A percentile compares a stretch with the other conserved stretches of the same genome.
Evolutionary conservation across 257 asterid species (phyloP).

Genomic region (Fraxinus excelsior): DNA sequence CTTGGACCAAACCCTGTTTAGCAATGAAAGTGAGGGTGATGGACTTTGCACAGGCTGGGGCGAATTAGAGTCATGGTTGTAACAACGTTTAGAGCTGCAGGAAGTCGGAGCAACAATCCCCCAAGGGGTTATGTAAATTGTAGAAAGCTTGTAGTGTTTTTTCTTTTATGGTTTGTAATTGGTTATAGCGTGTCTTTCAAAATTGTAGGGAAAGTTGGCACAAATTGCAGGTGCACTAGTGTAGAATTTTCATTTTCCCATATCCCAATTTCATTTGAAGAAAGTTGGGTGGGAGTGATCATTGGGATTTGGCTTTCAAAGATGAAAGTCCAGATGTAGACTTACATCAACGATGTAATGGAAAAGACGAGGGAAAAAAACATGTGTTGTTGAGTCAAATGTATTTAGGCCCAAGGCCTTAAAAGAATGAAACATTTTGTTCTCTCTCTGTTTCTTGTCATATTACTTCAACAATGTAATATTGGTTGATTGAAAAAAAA

Average conservation of each 20-base stretch:
- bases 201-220: constrained; percentile 43
- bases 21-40: constrained; percentile 84
- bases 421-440: constrained; percentile 23
- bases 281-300: constrained; percentile 49
- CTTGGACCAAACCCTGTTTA: constrained; percentile 89
- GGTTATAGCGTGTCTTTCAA: constrained; percentile 38
- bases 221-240: constrained; percentile 49
- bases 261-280: constrained; percentile 36
- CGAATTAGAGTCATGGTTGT: constrained; percentile 79
- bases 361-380: not conserved
- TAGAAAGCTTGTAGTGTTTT: constrained; percentile 50
- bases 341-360: constrained; percentile 36
- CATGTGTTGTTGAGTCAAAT: constrained; percentile 13
- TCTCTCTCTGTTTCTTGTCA: not conserved
- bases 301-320: constrained; percentile 66
- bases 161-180: constrained; percentile 30
- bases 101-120: not conserved
- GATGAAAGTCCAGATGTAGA: constrained; percentile 60
- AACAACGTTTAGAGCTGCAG: constrained; percentile 2
- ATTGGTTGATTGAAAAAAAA: not conserved
- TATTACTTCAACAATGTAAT: not conserved
- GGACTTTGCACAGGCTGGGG: constrained; percentile 99
- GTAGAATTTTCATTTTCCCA: constrained; percentile 47
- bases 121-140: constrained; percentile 55
- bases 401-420: constrained; percentile 39